Conservation (phyloP, 2,329 filamentous ascomycete species). For the Didymella arachidicola region DNA sequence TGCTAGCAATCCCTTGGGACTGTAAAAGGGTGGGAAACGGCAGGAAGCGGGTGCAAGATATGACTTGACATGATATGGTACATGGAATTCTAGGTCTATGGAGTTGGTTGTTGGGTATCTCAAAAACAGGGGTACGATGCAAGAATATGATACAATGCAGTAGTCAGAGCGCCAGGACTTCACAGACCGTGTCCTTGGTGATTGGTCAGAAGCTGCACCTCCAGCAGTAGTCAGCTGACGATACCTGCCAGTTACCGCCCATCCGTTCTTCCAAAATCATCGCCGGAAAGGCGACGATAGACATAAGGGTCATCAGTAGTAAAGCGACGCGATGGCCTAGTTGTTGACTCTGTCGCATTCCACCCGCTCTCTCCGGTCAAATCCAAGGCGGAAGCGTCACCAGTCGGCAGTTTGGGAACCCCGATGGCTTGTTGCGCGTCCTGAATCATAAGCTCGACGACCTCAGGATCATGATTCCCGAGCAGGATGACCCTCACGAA, state of each 20-base stretch:
- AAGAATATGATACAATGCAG: background rate
- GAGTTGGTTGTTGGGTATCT: slow-evolving; percentile 30
- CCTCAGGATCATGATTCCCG: slow-evolving; percentile 29
- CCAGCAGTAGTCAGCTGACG: background rate
- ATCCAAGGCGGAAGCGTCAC: slow-evolving; percentile 31
- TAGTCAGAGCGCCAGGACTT: background rate
- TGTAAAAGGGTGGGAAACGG: slow-evolving; percentile 31
- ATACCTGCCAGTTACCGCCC: background rate
- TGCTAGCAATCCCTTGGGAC: slow-evolving; percentile 54
- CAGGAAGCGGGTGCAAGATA: slow-evolving; percentile 12
- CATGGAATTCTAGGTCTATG: slow-evolving; percentile 12
- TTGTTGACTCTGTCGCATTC: background rate
- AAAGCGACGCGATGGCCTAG: background rate
- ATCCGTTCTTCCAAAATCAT: background rate
- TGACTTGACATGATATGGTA: slow-evolving; percentile 3
- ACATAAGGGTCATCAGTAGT: background rate
- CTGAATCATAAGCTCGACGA: slow-evolving; percentile 43
- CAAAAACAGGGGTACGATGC: slow-evolving; percentile 16
- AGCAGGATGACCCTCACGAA: slow-evolving; percentile 43
- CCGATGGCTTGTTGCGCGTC: slow-evolving; percentile 37
- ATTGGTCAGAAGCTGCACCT: background rate
- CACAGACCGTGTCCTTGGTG: background rate
- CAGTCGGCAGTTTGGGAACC: slow-evolving; percentile 37
- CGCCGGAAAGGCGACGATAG: background rate
- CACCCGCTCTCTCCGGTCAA: background rate